Conservation (phyloP, 1,284 basidiomycete species). For the Ganoderma lingzhi region DNA sequence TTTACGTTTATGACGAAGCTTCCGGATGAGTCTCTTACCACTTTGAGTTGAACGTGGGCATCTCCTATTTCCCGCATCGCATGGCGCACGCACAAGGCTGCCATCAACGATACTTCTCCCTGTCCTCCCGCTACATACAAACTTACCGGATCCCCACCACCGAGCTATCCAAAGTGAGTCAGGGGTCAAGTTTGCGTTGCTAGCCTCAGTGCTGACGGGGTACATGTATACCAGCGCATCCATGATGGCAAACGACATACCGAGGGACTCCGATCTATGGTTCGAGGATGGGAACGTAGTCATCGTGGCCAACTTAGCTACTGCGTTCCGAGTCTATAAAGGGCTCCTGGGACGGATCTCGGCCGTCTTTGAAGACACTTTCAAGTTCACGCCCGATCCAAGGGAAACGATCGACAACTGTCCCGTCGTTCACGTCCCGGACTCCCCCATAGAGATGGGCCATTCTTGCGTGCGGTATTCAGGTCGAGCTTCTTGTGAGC, state of each 20-base stretch:
- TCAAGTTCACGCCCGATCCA: neutral
- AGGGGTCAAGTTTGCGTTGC: neutral
- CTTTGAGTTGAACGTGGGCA: neutral
- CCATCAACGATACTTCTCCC: too few relatives aligned
- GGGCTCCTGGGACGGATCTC: slow-evolving; percentile 3
- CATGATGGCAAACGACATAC: neutral
- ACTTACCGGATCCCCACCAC: neutral
- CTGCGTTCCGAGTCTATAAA: slow-evolving; percentile 16
- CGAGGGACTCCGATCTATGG: neutral
- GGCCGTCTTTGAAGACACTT: slow-evolving; percentile 5
- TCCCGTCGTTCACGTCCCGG: slow-evolving; percentile 1
- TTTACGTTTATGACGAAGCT: too few relatives aligned
- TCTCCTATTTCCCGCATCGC: neutral
- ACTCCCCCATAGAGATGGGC: slow-evolving; percentile 1
- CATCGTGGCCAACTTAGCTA: slow-evolving; percentile 4
- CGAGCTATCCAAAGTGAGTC: neutral
- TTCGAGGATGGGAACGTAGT: slow-evolving; percentile 14
- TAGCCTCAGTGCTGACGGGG: neutral
- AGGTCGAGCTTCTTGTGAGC: neutral
- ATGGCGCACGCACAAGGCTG: neutral
- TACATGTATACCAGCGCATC: neutral
- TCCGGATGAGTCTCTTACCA: neutral
- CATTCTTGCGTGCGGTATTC: slow-evolving; percentile 4
- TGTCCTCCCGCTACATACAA: neutral
- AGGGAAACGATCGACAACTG: slow-evolving; percentile 6